Base-by-base conservation (phyloP, 2,329 filamentous ascomycete species). In the Aspergillus ochraceus region DNA sequence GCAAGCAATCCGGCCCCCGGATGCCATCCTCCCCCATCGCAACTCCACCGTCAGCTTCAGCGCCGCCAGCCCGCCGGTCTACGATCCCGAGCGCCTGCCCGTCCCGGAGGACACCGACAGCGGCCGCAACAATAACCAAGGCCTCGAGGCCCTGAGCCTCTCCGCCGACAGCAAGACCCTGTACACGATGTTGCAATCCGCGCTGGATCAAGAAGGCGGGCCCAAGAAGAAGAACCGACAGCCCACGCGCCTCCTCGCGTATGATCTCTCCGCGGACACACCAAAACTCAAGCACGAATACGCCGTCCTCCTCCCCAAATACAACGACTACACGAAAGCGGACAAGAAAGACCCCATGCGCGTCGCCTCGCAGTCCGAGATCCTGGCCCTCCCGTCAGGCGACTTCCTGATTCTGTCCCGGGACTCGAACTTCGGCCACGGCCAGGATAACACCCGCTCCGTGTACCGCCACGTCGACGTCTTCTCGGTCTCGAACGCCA, bases 121-220 rank as follows among this genome's bases (percentile, higher is more conserved):
- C 0, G 89, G 89, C 12, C 83, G 89, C 20, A 79, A 82, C 57
- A 91, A 92, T 72, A 92, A 92, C 72, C 88, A 90, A 70, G 89
- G 89, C n/a, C 85, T 91, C 52, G 89, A 92, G 73, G 88, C 86
- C 0, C 74, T 92, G 52, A 88, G 86, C 0, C 74, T 84, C n/a
- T 86, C 83, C 3, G 78, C 82, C 0, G 85, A 89, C 64, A 87
- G 88, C 10, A 86, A 84, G 61, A 84, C 80, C 2, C 77, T 91
- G 11, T 91, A 85, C 68, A 83, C 84, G 1, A 79, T 91, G 58
- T 77, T 90, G 22, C 89, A 92, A 70, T 86, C 85, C 1, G 87
- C 88, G 0, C 76, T 86, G 4, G 81, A 83, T 60, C 86, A 89
- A 67, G 85, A 88, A 62, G 87, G 87, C 49, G 86, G 84, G 10